These are phyloP conservation scores for Coemansia sp. DNA, from an alignment of 192 early-diverging fungal species.

Conservation along the genomic window DNA sequence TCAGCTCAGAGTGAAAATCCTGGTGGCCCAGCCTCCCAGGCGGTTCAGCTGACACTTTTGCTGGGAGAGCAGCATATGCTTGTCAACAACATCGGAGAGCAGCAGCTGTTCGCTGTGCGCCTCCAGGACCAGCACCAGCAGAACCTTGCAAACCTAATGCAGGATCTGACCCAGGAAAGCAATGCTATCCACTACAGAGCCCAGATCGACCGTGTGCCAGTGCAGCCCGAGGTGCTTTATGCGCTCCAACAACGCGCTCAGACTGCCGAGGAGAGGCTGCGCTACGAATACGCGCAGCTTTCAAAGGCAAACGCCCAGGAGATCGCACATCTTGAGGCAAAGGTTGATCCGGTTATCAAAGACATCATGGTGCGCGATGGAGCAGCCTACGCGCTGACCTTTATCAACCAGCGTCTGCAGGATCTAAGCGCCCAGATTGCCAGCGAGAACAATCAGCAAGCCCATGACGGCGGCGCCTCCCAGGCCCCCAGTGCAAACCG, in stretches of 20 bases:
- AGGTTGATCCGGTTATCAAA: conserved; percentile 43
- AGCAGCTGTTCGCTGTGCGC: conserved; percentile 22
- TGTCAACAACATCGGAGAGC: conserved; percentile 35
- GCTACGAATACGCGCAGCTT: conserved; percentile 25
- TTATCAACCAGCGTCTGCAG: conserved; percentile 45
- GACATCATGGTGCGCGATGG: conserved; percentile 41
- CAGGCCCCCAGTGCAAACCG: not conserved
- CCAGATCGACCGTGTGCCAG: conserved; percentile 25
- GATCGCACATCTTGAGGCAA: conserved; percentile 40
- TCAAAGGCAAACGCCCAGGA: conserved; percentile 27
- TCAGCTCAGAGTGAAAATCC: not conserved
- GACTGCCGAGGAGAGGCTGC: conserved; percentile 22
- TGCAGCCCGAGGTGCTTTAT: conserved; percentile 31
- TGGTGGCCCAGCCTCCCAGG: conserved; percentile 20
- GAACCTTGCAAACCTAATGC: conserved; percentile 40
- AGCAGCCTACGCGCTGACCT: conserved; percentile 30
- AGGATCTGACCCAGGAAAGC: conserved; percentile 40
- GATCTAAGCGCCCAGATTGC: conserved; percentile 33
- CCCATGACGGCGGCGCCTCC: too few species aligned
- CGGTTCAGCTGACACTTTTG: conserved; percentile 36
- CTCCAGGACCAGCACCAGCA: conserved; percentile 46
- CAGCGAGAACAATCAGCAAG: not conserved
- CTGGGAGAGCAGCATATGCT: conserved; percentile 40
- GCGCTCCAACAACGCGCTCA: conserved; percentile 45
- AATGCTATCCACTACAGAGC: conserved; percentile 39